phyloP scores from a whole-genome alignment of 257 asterid genomes.

The Nicotiana noctiflora region DNA sequence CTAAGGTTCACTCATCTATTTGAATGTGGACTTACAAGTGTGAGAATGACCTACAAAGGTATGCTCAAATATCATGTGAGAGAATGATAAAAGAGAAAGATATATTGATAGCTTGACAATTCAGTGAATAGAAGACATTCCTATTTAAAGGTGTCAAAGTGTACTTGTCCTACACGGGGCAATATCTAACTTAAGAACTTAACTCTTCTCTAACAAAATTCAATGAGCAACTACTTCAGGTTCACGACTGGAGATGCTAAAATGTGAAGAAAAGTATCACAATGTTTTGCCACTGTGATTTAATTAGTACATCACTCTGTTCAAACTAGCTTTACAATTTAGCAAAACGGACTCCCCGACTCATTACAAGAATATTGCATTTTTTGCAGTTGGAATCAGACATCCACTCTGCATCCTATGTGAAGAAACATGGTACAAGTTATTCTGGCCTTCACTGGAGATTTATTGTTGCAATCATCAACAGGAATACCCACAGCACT shows the following conservation, averaged over 20 bases:
- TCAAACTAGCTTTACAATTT: not conserved
- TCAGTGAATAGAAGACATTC: not conserved
- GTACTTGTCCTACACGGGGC: not conserved
- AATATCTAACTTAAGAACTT: not conserved
- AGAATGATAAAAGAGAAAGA: not conserved
- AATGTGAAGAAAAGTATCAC: not conserved
- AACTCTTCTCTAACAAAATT: not conserved
- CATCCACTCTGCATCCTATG: not conserved
- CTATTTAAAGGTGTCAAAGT: not conserved
- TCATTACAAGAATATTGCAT: not conserved
- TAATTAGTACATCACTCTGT: not conserved
- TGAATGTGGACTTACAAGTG: not conserved
- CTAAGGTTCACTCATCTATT: not conserved
- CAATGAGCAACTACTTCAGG: not conserved
- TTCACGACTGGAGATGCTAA: not conserved
- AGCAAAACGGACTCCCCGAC: not conserved
- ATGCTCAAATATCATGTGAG: not conserved
- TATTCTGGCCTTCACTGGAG: not conserved
- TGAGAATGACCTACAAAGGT: constrained; percentile 1
- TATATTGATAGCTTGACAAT: not conserved
- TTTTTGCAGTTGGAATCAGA: not conserved
- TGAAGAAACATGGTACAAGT: not conserved
- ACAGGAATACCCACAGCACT: not conserved
- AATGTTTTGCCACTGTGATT: not conserved
- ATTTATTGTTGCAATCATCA: not conserved